Conservation (phyloP, 495 filamentous ascomycete species). For the Penicillium waksmanii region DNA sequence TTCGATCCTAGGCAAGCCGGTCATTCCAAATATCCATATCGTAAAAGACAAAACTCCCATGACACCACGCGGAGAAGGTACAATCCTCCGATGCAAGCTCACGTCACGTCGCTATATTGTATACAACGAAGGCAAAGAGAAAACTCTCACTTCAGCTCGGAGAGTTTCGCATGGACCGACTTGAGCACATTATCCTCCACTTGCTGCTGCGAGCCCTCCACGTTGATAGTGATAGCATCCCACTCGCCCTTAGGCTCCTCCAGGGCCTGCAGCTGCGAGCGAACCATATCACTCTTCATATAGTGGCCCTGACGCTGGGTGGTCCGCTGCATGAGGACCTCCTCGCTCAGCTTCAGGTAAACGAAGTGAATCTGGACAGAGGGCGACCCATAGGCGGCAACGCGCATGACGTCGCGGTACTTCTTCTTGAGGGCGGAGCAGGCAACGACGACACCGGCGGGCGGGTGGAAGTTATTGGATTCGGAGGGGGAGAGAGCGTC, state of each 20-base stretch:
- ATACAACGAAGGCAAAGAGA: not conserved
- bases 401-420: conserved; percentile 95
- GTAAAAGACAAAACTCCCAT: conserved; percentile 4
- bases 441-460: conserved; percentile 85
- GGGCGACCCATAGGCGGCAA: conserved; percentile 78
- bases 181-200: conserved; percentile 69
- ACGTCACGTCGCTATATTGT: conserved; percentile 13
- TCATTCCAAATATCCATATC: not conserved
- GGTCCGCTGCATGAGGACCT: conserved; percentile 75
- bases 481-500: conserved; percentile 58
- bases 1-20: not conserved
- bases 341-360: conserved; percentile 80
- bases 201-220: conserved; percentile 62
- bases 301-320: conserved; percentile 78
- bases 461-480: conserved; percentile 46
- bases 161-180: conserved; percentile 49
- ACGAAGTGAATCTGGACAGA: conserved; percentile 87
- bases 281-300: conserved; percentile 98
- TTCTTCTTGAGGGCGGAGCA: conserved; percentile 96
- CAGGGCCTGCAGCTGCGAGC: conserved; percentile 82
- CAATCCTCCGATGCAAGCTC: conserved; percentile 6
- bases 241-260: conserved; percentile 82
- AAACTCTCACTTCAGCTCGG: conserved; percentile 32
- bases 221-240: conserved; percentile 85
- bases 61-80: conserved; percentile 1